These are phyloP conservation scores for Mortierella sp. DNA, from an alignment of 371 early-diverging fungal genomes.

Conservation along the genomic window DNA sequence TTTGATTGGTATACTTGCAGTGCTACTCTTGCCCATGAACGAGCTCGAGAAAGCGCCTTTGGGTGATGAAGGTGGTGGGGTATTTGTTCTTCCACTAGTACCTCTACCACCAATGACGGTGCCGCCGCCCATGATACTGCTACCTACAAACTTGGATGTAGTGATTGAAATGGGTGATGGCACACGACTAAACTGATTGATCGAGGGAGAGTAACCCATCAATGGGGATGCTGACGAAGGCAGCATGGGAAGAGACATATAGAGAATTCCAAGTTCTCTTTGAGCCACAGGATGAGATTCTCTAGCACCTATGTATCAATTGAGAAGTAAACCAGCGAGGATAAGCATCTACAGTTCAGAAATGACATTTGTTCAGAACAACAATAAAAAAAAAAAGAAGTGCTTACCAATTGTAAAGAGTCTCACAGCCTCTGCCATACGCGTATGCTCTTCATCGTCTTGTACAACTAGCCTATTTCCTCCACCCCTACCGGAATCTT, in stretches of 20 bases:
- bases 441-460: slow-evolving; percentile 44
- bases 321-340: neutral
- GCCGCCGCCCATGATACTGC: neutral
- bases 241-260: slow-evolving; percentile 58
- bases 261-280: slow-evolving; percentile 59
- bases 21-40: slow-evolving; percentile 21
- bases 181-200: slow-evolving; percentile 19
- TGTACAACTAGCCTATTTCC: slow-evolving; percentile 7
- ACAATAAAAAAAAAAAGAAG: neutral
- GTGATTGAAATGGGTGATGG: slow-evolving; percentile 30
- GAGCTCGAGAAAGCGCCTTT: slow-evolving; percentile 29
- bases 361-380: no score
- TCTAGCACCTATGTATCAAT: slow-evolving; percentile 51
- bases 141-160: slow-evolving; percentile 12
- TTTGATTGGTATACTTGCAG: slow-evolving; percentile 53
- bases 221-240: slow-evolving; percentile 41
- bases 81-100: slow-evolving; percentile 9
- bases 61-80: slow-evolving; percentile 38
- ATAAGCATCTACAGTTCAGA: neutral
- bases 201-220: slow-evolving; percentile 21
- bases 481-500: slow-evolving; percentile 21
- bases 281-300: slow-evolving; percentile 58
- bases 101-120: neutral
- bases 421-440: slow-evolving; percentile 58
- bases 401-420: slow-evolving; percentile 58